These are phyloP conservation scores for Sonneratia caseolaris DNA, from an alignment of 345 rosid species.

Conservation along the genomic window DNA sequence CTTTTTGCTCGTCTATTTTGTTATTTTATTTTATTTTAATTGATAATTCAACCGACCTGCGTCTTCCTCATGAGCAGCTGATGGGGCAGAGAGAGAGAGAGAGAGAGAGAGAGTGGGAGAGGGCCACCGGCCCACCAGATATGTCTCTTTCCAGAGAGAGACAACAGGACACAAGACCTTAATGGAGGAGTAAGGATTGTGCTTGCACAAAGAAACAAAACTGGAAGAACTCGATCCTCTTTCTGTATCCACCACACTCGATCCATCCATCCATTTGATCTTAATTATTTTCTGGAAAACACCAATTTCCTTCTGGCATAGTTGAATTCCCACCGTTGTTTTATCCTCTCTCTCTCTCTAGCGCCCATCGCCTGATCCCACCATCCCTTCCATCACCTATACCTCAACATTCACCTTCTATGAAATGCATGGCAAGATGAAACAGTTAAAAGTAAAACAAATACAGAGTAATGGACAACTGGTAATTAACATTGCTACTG, in stretches of 20 bases:
- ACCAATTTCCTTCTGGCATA: not conserved
- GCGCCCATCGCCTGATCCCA: not conserved
- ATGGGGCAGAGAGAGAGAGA: not conserved
- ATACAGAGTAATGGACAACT: too few relatives aligned
- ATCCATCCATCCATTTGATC: not conserved
- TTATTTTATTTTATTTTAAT: too few relatives aligned
- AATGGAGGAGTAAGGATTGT: constrained; percentile 1
- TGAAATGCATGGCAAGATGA: too few relatives aligned
- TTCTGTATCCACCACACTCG: too few relatives aligned
- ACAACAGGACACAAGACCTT: constrained; percentile 14
- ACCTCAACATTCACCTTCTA: too few relatives aligned
- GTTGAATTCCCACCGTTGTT: not conserved
- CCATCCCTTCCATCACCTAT: not conserved
- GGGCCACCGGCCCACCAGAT: not conserved
- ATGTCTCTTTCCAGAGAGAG: constrained; percentile 13
- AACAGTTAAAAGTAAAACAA: too few relatives aligned
- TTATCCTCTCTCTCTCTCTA: not conserved
- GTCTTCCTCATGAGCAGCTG: not conserved
- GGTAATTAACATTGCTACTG: too few relatives aligned
- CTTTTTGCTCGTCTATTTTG: too few relatives aligned
- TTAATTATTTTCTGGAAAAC: not conserved
- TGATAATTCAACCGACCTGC: too few relatives aligned
- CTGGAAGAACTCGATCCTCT: not conserved
- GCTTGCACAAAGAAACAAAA: constrained; percentile 15
- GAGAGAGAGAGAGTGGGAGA: not conserved